Conservation (phyloP, 768 basidiomycete genomes). For the Rhizopogon sp. region DNA sequence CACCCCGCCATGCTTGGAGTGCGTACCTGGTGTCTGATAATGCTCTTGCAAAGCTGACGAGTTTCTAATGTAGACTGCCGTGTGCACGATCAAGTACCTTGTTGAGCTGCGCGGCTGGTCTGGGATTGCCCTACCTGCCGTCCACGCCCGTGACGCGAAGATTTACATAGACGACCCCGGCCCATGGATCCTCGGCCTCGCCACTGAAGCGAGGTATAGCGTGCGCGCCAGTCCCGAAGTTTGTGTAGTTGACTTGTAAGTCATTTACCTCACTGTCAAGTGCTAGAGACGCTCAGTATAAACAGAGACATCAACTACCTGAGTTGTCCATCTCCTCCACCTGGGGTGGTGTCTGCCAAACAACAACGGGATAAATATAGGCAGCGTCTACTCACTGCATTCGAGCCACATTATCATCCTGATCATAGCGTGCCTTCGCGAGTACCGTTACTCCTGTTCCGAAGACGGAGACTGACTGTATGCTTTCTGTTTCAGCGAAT, state of each 20-base stretch:
- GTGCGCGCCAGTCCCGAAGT: constrained; percentile 75
- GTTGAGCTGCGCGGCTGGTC: constrained; percentile 93
- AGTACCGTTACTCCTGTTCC: constrained; percentile 4
- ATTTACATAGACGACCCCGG: constrained; percentile 96
- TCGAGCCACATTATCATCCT: constrained; percentile 85
- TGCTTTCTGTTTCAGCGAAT: constrained; percentile 53
- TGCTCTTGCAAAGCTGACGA: background rate
- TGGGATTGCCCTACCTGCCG: constrained; percentile 76
- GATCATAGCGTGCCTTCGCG: constrained; percentile 79
- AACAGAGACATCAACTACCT: constrained; percentile 76
- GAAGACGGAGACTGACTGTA: constrained; percentile 4
- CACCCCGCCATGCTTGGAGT: constrained; percentile 91
- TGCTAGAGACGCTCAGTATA: constrained; percentile 1
- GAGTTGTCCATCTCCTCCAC: constrained; percentile 79
- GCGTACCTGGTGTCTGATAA: constrained; percentile 14
- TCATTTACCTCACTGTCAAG: constrained; percentile 8
- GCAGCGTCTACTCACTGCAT: constrained; percentile 67
- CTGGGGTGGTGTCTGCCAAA: constrained; percentile 68
- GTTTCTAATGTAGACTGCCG: constrained; percentile 55
- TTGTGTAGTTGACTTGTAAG: constrained; percentile 82
- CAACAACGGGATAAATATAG: constrained; percentile 80
- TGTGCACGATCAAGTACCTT: constrained; percentile 86
- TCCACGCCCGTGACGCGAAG: constrained; percentile 86
- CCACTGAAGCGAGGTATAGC: constrained; percentile 80
- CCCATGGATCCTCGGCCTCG: constrained; percentile 91